A percentile compares a stretch with the other conserved stretches of the same genome.
Evolutionary conservation across 148 eudicot genomes (phyloP).

Genomic region (Camellia lanceoleosa): DNA sequence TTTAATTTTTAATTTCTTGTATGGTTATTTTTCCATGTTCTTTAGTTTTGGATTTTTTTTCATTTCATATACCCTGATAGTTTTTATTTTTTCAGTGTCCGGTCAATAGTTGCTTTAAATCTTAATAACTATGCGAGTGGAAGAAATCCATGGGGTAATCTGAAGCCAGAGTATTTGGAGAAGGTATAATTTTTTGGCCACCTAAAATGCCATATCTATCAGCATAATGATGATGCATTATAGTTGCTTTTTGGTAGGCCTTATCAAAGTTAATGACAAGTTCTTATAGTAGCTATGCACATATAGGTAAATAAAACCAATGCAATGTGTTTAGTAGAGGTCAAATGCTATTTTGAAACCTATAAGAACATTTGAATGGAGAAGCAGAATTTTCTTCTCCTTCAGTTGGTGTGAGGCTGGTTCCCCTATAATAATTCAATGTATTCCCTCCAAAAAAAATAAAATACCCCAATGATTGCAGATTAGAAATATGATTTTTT

Average conservation of each 20-base stretch:
- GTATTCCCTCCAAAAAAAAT: too few species aligned
- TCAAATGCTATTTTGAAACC: not conserved
- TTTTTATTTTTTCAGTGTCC: slow-evolving; percentile 52
- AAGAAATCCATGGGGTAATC: slow-evolving; percentile 96
- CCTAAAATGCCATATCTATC: not conserved
- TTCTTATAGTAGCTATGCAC: not conserved
- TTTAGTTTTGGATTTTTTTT: not conserved
- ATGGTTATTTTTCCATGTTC: not conserved
- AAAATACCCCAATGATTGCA: too few species aligned
- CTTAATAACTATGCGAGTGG: slow-evolving; percentile 95
- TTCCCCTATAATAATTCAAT: too few species aligned
- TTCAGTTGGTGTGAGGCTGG: too few species aligned
- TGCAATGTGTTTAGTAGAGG: not conserved
- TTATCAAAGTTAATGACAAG: not conserved
- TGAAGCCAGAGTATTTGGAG: slow-evolving; percentile 79
- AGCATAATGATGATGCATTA: not conserved
- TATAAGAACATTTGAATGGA: not conserved
- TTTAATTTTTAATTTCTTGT: too few species aligned
- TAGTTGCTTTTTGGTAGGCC: not conserved
- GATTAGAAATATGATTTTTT: too few species aligned
- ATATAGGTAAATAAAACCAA: not conserved
- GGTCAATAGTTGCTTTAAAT: slow-evolving; percentile 86
- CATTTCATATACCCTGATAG: not conserved
- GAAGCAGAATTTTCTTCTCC: not conserved
- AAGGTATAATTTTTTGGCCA: slow-evolving; percentile 44